Percentiles rank a stretch among this genome's conserved stretches.
phyloP scores from a whole-genome alignment of 257 asterid species.

The Solanum medicagineum region DNA sequence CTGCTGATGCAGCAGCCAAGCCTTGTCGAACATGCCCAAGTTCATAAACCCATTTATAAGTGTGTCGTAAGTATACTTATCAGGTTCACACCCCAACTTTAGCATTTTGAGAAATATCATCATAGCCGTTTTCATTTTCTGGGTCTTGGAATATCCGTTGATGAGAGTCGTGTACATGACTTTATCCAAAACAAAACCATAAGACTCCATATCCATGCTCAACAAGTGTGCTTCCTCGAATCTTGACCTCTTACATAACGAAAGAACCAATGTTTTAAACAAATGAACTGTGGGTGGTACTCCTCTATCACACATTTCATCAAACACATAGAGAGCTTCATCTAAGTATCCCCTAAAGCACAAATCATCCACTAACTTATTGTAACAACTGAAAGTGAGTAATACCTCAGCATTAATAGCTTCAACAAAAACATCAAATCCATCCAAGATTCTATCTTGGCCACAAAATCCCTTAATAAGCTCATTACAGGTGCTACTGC shows the following conservation, averaged over 20 bases:
- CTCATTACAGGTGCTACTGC: constrained; percentile 32
- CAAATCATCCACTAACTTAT: constrained; percentile 31
- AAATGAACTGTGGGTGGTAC: constrained; percentile 30
- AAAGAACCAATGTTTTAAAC: constrained; percentile 33
- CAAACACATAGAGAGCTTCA: constrained; percentile 34
- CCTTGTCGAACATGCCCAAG: constrained; percentile 32
- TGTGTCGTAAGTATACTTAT: constrained; percentile 39
- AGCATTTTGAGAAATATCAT: constrained; percentile 46
- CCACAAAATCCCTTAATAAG: constrained; percentile 18
- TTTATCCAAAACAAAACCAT: constrained; percentile 36
- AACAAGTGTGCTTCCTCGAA: constrained; percentile 46
- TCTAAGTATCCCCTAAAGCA: constrained; percentile 32
- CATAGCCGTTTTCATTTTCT: constrained; percentile 54
- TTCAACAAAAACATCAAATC: constrained; percentile 24
- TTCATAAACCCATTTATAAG: constrained; percentile 40
- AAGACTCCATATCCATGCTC: constrained; percentile 30
- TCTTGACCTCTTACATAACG: constrained; percentile 35
- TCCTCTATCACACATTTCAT: constrained; percentile 22
- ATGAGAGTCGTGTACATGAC: constrained; percentile 39
- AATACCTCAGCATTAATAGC: constrained; percentile 10
- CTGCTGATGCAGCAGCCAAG: constrained; percentile 19
- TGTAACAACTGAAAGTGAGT: constrained; percentile 28
- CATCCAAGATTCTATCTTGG: constrained; percentile 28
- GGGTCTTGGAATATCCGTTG: constrained; percentile 32
- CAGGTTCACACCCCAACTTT: constrained; percentile 37